These are phyloP conservation scores for Parascedosporium putredinis DNA, from an alignment of 2,329 filamentous ascomycete species.

Conservation along the genomic window DNA sequence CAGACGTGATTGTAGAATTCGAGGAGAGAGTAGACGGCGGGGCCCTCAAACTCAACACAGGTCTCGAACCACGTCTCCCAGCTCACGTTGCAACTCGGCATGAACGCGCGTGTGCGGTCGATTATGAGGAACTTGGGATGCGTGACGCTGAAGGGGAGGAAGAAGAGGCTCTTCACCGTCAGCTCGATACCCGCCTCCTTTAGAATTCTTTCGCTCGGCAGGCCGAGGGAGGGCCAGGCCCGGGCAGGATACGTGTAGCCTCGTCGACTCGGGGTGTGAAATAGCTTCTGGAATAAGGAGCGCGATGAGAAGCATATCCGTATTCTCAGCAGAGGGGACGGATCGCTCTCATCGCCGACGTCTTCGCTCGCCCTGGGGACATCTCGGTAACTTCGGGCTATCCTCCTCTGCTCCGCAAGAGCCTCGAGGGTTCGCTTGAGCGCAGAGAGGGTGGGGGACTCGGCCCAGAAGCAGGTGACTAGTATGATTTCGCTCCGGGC, in stretches of 20 bases:
- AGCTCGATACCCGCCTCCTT: constrained; percentile 53
- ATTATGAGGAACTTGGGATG: constrained; percentile 75
- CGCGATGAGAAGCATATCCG: constrained; percentile 68
- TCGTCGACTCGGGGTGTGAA: constrained; percentile 53
- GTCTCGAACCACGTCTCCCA: constrained; percentile 86
- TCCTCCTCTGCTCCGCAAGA: constrained; percentile 35
- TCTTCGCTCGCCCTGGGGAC: too few relatives aligned
- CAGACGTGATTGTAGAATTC: constrained; percentile 62
- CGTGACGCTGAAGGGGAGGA: constrained; percentile 75
- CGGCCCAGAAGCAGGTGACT: constrained; percentile 76
- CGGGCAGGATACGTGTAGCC: constrained; percentile 52
- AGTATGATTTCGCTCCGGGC: constrained; percentile 59
- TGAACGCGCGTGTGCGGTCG: constrained; percentile 53
- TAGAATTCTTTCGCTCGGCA: constrained; percentile 44
- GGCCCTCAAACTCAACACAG: constrained; percentile 55
- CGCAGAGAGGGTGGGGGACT: constrained; percentile 48
- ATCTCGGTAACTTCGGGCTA: constrained; percentile 13
- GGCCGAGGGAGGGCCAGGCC: constrained; percentile 53
- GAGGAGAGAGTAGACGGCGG: constrained; percentile 49
- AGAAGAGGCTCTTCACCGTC: constrained; percentile 66
- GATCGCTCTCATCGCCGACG: not conserved
- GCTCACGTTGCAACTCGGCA: constrained; percentile 76
- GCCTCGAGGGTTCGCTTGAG: constrained; percentile 46
- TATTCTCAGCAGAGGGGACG: constrained; percentile 37
- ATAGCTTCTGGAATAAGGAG: constrained; percentile 62